phyloP scores from a whole-genome alignment of 306 rosid species.

The Glycine latifolia region DNA sequence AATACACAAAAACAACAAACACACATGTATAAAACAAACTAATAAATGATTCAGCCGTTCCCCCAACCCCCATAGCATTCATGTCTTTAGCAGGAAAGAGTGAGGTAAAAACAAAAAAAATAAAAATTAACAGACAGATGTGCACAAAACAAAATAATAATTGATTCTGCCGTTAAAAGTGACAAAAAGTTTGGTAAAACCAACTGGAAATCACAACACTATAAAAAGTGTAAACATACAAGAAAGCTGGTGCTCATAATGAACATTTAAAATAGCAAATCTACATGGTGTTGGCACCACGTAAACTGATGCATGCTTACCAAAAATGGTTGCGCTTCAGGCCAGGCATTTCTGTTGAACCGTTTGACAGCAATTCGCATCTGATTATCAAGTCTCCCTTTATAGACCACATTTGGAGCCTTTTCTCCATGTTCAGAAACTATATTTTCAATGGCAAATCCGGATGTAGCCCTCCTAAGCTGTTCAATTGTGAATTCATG shows the following conservation, averaged over 20 bases:
- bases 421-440: conserved; percentile 99
- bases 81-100: neutral
- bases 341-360: conserved; percentile 98
- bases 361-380: conserved; percentile 87
- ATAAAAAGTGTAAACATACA: conserved; percentile 29
- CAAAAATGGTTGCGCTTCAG: conserved; percentile 89
- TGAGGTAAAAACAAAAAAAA: neutral
- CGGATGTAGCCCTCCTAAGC: conserved; percentile 86
- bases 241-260: conserved; percentile 1
- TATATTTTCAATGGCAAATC: conserved; percentile 86
- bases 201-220: conserved; percentile 1
- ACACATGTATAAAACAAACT: neutral
- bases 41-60: conserved; percentile 5
- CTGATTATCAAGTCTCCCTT: conserved; percentile 90
- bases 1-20: neutral
- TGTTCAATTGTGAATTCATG: conserved; percentile 80
- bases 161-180: neutral
- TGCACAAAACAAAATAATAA: conserved; percentile 3
- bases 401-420: conserved; percentile 96
- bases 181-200: conserved; percentile 6
- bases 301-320: conserved; percentile 53
- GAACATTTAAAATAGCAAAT: conserved; percentile 26
- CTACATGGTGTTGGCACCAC: neutral
- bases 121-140: neutral
- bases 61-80: neutral